Evolutionary conservation across 2,329 filamentous ascomycete species (phyloP).

Genomic region (Truncatella angustata): DNA sequence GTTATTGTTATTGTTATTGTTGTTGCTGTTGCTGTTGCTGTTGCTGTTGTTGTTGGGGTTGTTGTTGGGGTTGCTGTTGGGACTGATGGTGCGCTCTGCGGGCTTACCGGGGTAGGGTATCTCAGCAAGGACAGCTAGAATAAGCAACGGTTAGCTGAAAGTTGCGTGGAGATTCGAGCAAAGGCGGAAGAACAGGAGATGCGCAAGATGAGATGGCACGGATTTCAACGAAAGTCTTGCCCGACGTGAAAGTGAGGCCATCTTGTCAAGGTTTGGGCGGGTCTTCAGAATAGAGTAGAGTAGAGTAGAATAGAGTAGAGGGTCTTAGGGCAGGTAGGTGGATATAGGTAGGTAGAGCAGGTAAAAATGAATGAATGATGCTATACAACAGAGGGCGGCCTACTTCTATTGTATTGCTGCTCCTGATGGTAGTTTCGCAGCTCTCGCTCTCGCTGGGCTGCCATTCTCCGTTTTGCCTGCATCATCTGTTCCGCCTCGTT

Average conservation of each 20-base stretch:
- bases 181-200: background rate
- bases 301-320: background rate
- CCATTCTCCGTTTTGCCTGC: slow-evolving; percentile 99
- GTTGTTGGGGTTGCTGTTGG: slow-evolving; percentile 49
- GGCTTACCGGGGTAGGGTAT: slow-evolving; percentile 62
- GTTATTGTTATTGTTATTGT: background rate
- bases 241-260: background rate
- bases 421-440: slow-evolving; percentile 99
- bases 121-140: slow-evolving; percentile 51
- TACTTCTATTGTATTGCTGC: slow-evolving; percentile 99
- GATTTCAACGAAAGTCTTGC: slow-evolving; percentile 6
- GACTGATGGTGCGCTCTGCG: slow-evolving; percentile 82
- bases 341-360: slow-evolving; percentile 12
- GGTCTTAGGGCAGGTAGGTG: slow-evolving; percentile 4
- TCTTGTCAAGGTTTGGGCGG: no score
- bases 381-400: slow-evolving; percentile 75
- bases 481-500: slow-evolving; percentile 97
- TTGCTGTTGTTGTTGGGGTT: background rate
- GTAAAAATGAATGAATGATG: slow-evolving; percentile 30
- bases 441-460: slow-evolving; percentile 97
- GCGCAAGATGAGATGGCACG: background rate
- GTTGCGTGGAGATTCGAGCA: slow-evolving; percentile 22
- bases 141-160: slow-evolving; percentile 19
- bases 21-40: background rate
- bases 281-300: no score